A percentile compares a stretch with the other conserved stretches of the same genome.
Conservation (phyloP, 768 basidiomycete species). For the Termitomyces sp. region DNA sequence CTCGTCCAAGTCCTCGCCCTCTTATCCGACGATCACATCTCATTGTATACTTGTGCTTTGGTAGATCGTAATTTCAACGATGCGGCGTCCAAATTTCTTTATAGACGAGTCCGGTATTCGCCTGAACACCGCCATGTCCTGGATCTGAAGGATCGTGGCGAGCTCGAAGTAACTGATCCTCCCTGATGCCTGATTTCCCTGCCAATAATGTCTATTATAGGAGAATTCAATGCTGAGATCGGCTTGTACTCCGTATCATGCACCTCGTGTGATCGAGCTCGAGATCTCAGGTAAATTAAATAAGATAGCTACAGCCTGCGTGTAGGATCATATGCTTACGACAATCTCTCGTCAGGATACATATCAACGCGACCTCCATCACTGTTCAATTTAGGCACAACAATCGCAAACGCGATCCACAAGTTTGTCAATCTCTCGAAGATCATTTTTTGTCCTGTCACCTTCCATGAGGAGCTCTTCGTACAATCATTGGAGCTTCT, state of each 20-base stretch:
- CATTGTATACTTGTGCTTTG: slow-evolving; percentile 41
- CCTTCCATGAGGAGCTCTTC: slow-evolving; percentile 35
- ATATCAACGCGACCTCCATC: slow-evolving; percentile 28
- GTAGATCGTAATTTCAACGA: slow-evolving; percentile 46
- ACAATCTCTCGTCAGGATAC: slow-evolving; percentile 17
- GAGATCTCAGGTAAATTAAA: slow-evolving; percentile 43
- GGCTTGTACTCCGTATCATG: slow-evolving; percentile 39
- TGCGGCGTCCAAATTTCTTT: slow-evolving; percentile 45
- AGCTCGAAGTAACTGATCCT: slow-evolving; percentile 30
- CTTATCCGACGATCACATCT: slow-evolving; percentile 31
- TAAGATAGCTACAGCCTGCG: not conserved
- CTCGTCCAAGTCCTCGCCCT: slow-evolving; percentile 32
- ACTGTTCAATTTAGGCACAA: slow-evolving; percentile 27
- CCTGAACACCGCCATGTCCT: slow-evolving; percentile 32
- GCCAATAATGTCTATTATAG: slow-evolving; percentile 18
- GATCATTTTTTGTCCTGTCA: slow-evolving; percentile 33
- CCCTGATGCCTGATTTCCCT: not conserved
- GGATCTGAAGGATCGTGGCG: slow-evolving; percentile 35
- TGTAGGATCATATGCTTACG: not conserved
- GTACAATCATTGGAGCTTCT: slow-evolving; percentile 26
- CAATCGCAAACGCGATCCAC: slow-evolving; percentile 27
- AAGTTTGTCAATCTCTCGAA: slow-evolving; percentile 32
- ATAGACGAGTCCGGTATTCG: slow-evolving; percentile 41
- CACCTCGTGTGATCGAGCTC: slow-evolving; percentile 38
- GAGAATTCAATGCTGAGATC: slow-evolving; percentile 36